Evolutionary conservation across 2,329 filamentous ascomycete species (phyloP).

Genomic region (Colletotrichum sublineola): DNA sequence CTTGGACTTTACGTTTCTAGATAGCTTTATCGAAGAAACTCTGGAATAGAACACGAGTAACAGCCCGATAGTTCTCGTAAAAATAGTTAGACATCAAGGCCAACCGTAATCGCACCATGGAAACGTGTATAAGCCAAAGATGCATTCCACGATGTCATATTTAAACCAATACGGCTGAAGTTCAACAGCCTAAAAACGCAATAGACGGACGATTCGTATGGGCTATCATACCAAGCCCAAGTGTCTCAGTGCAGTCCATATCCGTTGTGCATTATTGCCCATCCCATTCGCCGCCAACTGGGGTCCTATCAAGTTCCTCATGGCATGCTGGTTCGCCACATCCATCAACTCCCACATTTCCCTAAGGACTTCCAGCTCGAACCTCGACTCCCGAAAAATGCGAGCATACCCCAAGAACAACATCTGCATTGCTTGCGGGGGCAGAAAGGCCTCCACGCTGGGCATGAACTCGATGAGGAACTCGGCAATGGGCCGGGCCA

Average conservation of each 20-base stretch:
- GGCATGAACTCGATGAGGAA: constrained; percentile 46
- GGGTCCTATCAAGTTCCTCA: constrained; percentile 29
- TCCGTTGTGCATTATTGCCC: constrained; percentile 30
- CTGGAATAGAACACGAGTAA: background rate
- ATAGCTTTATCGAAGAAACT: constrained; percentile 17
- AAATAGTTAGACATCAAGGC: background rate
- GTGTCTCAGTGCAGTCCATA: constrained; percentile 38
- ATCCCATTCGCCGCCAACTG: constrained; percentile 27
- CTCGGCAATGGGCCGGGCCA: constrained; percentile 45
- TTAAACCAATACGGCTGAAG: too few species aligned
- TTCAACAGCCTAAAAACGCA: background rate
- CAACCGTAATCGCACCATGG: background rate
- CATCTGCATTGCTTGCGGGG: constrained; percentile 24
- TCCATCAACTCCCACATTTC: constrained; percentile 39
- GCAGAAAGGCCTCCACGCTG: constrained; percentile 30
- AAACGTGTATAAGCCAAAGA: background rate
- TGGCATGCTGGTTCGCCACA: constrained; percentile 14
- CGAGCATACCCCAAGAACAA: constrained; percentile 37
- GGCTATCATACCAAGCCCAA: constrained; percentile 22
- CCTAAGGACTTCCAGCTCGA: constrained; percentile 34
- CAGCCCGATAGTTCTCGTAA: background rate
- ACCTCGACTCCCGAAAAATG: constrained; percentile 32
- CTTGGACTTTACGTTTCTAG: constrained; percentile 27
- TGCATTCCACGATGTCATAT: too few species aligned
- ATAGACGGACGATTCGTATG: too few species aligned